These are phyloP conservation scores for Tephrocybe rancida DNA, from an alignment of 768 basidiomycete species.

Conservation along the genomic window DNA sequence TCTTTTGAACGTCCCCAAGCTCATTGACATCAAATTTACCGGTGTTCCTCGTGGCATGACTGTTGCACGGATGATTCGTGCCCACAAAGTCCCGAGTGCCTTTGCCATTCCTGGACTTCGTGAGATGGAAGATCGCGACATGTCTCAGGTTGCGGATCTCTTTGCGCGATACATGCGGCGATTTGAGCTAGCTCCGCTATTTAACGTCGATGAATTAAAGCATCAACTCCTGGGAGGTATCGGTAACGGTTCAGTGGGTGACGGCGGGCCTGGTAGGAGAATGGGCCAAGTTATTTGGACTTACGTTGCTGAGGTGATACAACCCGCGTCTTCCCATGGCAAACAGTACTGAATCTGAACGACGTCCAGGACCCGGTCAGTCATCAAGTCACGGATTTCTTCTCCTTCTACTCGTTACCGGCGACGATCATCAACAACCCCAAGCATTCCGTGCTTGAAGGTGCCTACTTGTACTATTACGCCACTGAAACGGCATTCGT, in stretches of 20 bases:
- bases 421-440: constrained; percentile 84
- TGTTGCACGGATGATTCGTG: constrained; percentile 82
- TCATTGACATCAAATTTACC: constrained; percentile 88
- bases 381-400: constrained; percentile 88
- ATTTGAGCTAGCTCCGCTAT: constrained; percentile 80
- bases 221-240: constrained; percentile 90
- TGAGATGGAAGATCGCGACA: constrained; percentile 85
- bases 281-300: constrained; percentile 91
- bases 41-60: constrained; percentile 86
- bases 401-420: constrained; percentile 96
- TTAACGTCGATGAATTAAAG: constrained; percentile 73
- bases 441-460: constrained; percentile 79
- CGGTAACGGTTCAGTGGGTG: constrained; percentile 58
- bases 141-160: constrained; percentile 69
- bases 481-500: constrained; percentile 78
- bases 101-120: constrained; percentile 67
- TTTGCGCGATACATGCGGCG: constrained; percentile 79
- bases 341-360: neutral
- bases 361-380: constrained; percentile 73
- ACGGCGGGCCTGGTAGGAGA: constrained; percentile 54
- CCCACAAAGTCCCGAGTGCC: constrained; percentile 64
- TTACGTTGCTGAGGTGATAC: constrained; percentile 88
- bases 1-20: constrained; percentile 86
- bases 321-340: neutral
- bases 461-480: constrained; percentile 96